phyloP scores from a whole-genome alignment of 768 basidiomycete genomes.

The Termitomyces sp. region DNA sequence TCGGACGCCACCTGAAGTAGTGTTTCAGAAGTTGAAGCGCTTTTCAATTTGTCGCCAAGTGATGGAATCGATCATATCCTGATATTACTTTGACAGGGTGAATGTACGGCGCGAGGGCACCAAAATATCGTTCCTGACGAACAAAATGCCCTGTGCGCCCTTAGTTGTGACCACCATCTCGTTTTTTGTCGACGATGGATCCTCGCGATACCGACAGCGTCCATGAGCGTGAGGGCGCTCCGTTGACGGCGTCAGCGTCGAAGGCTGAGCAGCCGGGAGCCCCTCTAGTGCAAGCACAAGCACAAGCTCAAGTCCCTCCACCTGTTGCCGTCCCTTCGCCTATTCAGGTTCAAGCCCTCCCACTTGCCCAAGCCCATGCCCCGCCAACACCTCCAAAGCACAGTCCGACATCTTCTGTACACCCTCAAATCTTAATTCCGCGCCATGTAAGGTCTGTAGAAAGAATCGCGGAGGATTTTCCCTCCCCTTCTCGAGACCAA shows the following conservation, averaged over 20 bases:
- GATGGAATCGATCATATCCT: neutral
- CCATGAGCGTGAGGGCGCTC: constrained; percentile 2
- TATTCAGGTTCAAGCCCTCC: neutral
- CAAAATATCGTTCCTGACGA: neutral
- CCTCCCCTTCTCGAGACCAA: neutral
- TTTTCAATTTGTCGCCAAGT: neutral
- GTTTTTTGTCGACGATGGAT: constrained; percentile 4
- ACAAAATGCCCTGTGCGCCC: neutral
- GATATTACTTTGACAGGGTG: constrained; percentile 5
- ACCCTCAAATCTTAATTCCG: neutral
- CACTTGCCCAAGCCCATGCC: neutral
- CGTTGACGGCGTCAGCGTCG: neutral
- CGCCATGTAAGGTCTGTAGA: constrained; percentile 8
- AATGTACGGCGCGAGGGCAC: neutral
- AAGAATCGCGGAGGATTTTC: neutral
- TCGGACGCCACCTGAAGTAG: too few relatives aligned
- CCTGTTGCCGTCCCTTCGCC: too few relatives aligned
- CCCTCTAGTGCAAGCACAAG: neutral
- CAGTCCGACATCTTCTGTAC: constrained; percentile 1
- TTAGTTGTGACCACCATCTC: constrained; percentile 1
- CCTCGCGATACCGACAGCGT: constrained; percentile 1
- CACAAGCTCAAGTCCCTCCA: neutral
- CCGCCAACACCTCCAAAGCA: neutral
- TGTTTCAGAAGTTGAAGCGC: too few relatives aligned
- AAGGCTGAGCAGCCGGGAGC: neutral